These are phyloP conservation scores for Kwoniella europaea DNA, from an alignment of 768 basidiomycete species.

Conservation along the genomic window DNA sequence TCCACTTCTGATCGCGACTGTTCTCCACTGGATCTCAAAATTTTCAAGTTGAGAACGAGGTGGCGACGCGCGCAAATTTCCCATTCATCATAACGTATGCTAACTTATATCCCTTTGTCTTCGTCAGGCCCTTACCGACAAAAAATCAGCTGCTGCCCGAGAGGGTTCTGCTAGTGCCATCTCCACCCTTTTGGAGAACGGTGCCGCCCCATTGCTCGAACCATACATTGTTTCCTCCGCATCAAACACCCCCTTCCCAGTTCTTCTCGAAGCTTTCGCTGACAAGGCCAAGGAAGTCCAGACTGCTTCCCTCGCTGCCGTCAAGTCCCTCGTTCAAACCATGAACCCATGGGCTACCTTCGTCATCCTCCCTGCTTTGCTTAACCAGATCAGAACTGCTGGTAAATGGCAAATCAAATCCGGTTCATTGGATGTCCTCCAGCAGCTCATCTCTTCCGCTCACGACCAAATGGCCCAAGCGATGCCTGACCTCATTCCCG, in stretches of 20 bases:
- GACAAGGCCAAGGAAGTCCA: constrained; percentile 91
- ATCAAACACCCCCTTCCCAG: constrained; percentile 72
- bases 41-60: not conserved
- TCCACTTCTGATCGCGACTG: not conserved
- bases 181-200: constrained; percentile 68
- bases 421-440: constrained; percentile 77
- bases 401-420: constrained; percentile 98
- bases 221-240: constrained; percentile 80
- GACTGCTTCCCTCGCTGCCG: constrained; percentile 81
- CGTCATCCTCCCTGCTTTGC: constrained; percentile 81
- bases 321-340: constrained; percentile 71
- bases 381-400: constrained; percentile 90
- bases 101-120: not conserved
- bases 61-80: constrained; percentile 24
- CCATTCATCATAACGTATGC: not conserved
- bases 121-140: constrained; percentile 77
- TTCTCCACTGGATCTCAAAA: not conserved
- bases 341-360: constrained; percentile 89
- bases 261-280: constrained; percentile 87
- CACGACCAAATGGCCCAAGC: constrained; percentile 82
- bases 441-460: constrained; percentile 83
- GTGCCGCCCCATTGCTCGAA: constrained; percentile 80
- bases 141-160: constrained; percentile 89
- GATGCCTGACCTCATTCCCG: constrained; percentile 92
- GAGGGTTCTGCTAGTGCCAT: constrained; percentile 83